These are phyloP conservation scores for Phytophthora sojae DNA, from an alignment of 352 stramenopile genomes.

Conservation along the genomic window DNA sequence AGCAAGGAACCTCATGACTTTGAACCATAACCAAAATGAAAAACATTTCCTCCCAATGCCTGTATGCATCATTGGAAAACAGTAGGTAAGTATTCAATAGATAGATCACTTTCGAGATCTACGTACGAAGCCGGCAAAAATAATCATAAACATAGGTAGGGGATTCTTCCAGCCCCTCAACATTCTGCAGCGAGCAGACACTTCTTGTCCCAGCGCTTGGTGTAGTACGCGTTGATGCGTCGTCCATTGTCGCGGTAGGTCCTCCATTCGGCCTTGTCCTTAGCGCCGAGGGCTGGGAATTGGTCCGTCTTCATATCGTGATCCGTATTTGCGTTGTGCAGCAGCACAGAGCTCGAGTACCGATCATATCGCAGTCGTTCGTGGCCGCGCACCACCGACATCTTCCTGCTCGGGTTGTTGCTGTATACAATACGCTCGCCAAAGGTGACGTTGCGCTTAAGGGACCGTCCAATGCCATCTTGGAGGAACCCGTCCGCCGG, in stretches of 20 bases:
- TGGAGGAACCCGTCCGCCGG: conserved; percentile 44
- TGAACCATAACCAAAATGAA: too few species aligned
- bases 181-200: conserved; percentile 43
- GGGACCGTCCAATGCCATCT: conserved; percentile 45
- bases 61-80: too few species aligned
- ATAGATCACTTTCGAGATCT: too few species aligned
- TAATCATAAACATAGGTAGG: neutral
- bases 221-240: conserved; percentile 62
- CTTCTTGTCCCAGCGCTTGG: conserved; percentile 52
- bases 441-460: conserved; percentile 49
- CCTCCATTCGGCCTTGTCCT: conserved; percentile 27
- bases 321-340: conserved; percentile 51
- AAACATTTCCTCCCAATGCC: too few species aligned
- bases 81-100: too few species aligned
- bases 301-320: conserved; percentile 49
- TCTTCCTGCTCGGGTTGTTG: conserved; percentile 62
- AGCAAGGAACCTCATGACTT: too few species aligned
- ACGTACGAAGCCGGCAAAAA: neutral
- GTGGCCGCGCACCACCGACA: conserved; percentile 48
- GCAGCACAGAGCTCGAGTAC: conserved; percentile 38
- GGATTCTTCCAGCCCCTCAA: conserved; percentile 12
- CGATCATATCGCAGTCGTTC: conserved; percentile 55
- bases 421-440: conserved; percentile 52
- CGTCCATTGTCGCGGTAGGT: conserved; percentile 36
- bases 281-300: conserved; percentile 27